Conservation (phyloP, 2,329 filamentous ascomycete species). For the Xenosphaeropsis pyriputrescens region DNA sequence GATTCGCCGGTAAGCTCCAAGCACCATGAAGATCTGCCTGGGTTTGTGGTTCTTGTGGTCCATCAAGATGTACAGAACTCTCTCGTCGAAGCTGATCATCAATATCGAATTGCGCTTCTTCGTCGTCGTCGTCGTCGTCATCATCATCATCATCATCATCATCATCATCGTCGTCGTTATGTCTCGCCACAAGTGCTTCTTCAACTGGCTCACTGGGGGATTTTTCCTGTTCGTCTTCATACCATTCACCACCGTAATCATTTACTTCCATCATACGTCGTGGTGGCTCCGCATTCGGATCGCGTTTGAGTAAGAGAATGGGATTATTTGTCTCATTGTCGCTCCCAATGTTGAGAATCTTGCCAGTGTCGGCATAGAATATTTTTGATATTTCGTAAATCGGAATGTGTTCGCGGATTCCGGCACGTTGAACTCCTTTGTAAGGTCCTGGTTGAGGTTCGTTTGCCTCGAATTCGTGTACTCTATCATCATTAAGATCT, state of each 20-base stretch:
- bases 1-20: constrained; percentile 45
- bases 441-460: constrained; percentile 36
- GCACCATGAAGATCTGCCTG: constrained; percentile 1
- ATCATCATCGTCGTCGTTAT: constrained; percentile 5
- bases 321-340: constrained; percentile 54
- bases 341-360: constrained; percentile 55
- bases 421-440: constrained; percentile 44
- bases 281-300: constrained; percentile 50
- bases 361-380: constrained; percentile 64
- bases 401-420: constrained; percentile 51
- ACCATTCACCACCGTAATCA: constrained; percentile 16
- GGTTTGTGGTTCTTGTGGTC: not conserved
- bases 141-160: constrained; percentile 5
- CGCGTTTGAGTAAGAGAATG: constrained; percentile 51
- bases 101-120: constrained; percentile 18
- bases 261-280: constrained; percentile 45
- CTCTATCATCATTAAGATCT: constrained; percentile 54
- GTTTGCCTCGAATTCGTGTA: constrained; percentile 50
- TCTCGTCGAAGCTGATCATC: constrained; percentile 16
- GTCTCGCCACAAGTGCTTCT: not conserved
- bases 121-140: constrained; percentile 7
- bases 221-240: constrained; percentile 9
- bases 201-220: constrained; percentile 6
- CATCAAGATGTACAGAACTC: constrained; percentile 9
- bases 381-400: constrained; percentile 64